Base-by-base conservation (phyloP, 1,139 yeast species). In the Trichomonascaceae sp. region DNA sequence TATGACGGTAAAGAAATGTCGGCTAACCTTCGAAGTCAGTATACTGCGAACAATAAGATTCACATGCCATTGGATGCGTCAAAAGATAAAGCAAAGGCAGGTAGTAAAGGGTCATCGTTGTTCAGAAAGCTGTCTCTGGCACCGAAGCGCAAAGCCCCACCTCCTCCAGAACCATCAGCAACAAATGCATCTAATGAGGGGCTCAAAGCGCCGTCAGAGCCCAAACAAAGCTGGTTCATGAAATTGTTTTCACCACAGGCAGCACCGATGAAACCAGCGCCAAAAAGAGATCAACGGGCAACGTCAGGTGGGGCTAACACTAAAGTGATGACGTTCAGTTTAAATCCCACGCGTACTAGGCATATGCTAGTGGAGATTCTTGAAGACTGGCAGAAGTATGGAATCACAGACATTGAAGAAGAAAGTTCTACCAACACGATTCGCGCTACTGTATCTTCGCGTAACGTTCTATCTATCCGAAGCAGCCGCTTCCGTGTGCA, bases 171-270 rank as follows among this genome's bases (percentile, higher is more conserved):
- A 10, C 41, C 54, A 17, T 24, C 38, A 30, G 43, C 39, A n/a
- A 36, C 17, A 15, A 45, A 49, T 19, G 38, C 47, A 30, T 49
- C 45, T 19, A 44, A 43, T 17, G 18, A 47, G 1, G 49, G 44
- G 2, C 32, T 27, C 2, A 43, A 51, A n/a, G 45, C 43, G n/a
- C 47, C 60, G 39, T 49, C 56, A 41, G 67, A 68, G 59, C 59
- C 66, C 57, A 63, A 63, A 54, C 74, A 71, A 59, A 71, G 69
- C 55, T 71, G 75, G 75, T 69, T 71, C 59, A 66, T 71, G 70
- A 71, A 70, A 58, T 62, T 71, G 61, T 62, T 71, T 43, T 54
- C 55, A 17, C 59, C 57, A 3, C 58, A 57, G 17, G 45, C 45
- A 15, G 50, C 45, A 8, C 45, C 50, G 9, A 20, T 30, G 13